Evolutionary conservation across 306 rosid genomes (phyloP).

Genomic region (Quercus robur): DNA sequence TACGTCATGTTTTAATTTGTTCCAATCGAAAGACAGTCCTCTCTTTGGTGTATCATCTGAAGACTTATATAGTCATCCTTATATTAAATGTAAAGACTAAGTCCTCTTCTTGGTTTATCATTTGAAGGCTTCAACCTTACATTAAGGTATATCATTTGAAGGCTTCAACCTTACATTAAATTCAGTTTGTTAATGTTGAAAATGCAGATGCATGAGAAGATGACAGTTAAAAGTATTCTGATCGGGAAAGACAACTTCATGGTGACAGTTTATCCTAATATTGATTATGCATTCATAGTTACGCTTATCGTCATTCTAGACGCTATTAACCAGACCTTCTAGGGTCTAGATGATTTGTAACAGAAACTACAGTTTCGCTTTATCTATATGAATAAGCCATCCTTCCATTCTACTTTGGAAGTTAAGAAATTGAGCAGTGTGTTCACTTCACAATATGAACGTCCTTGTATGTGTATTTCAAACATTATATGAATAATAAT

Average conservation of each 20-base stretch:
- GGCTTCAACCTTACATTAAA: not conserved
- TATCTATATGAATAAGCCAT: too few relatives aligned
- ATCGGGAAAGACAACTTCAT: conserved; percentile 39
- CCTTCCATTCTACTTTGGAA: too few relatives aligned
- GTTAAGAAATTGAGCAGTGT: too few relatives aligned
- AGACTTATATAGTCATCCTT: not conserved
- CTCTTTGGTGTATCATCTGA: not conserved
- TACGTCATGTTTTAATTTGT: too few relatives aligned
- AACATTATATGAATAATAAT: too few relatives aligned
- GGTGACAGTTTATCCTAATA: conserved; percentile 45
- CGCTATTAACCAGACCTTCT: conserved; percentile 28
- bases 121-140: too few relatives aligned
- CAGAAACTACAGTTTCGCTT: too few relatives aligned
- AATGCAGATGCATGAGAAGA: conserved; percentile 48
- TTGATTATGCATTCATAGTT: conserved; percentile 44
- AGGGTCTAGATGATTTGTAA: too few relatives aligned
- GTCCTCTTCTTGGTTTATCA: not conserved
- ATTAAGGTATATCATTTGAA: too few relatives aligned
- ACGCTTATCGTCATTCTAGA: conserved; percentile 39
- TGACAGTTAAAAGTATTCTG: conserved; percentile 19
- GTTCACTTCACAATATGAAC: too few relatives aligned
- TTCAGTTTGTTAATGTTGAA: not conserved
- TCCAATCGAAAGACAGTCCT: too few relatives aligned
- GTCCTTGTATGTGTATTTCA: too few relatives aligned
- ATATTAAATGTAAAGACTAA: not conserved